Evolutionary conservation across 2,329 filamentous ascomycete genomes (phyloP), one percentile per base, ranked within the genome.

Genomic region (Xylaria sp.): DNA sequence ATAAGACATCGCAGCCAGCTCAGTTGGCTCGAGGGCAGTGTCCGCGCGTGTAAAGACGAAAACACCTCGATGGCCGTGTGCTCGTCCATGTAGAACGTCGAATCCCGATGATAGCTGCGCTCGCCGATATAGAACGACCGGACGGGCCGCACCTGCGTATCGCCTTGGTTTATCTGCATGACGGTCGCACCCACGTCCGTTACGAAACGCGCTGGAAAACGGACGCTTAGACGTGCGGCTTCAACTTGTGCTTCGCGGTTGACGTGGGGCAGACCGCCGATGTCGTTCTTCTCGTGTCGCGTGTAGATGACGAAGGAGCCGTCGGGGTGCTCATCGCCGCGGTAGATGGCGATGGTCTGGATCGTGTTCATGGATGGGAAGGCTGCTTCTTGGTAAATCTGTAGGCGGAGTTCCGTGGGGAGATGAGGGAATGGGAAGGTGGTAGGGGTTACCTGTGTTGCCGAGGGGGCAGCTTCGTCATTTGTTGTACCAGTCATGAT

Each of bases 71-170:
- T 16, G 3, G 51, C 59, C n/a, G 46, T 48, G 8, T 4, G 2
- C 34, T 57, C 54, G 42, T 52, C 46, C 46, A 60, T 44, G 37
- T 54, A 54, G 54, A 57, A 60, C 8, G 54, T 54, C 11, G 59
- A 49, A 5, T 60, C 59, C 4, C 13, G 8, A 34, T 58, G 50
- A 42, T 49, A 60, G 1, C n/a, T 46, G 13, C 51, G 13, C 3
- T 50, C 34, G 19, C 59, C 54, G 1, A 50, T 7, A 16, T 8
- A 23, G 9, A 11, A 6, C 1, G 54, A 54, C 44, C 13, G 18
- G 10, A 57, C 7, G n/a, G 54, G 58, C 54, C 44, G 23, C 7
- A 23, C 9, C 8, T 30, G 50, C n/a, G 8, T 30, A 30, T 0
- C 4, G 10, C 59, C 59, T 3, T 57, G 44, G 54, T 54, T 54